Conservation (phyloP, 768 basidiomycete genomes). For the Coprinopsis marcescibilis region DNA sequence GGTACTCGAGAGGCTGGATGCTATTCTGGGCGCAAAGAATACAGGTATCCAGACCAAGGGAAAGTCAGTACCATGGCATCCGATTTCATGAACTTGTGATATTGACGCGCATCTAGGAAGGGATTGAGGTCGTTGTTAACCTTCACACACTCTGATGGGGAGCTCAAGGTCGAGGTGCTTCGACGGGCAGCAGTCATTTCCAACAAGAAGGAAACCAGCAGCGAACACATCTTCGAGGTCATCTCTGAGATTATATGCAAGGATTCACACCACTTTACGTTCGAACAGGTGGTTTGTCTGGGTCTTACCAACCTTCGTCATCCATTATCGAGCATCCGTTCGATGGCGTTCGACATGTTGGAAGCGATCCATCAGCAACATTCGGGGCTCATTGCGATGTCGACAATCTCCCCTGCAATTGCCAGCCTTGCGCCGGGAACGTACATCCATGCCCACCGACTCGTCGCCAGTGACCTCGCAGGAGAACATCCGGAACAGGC, state of each 20-base stretch:
- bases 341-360: slow-evolving; percentile 73
- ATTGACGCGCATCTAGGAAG: slow-evolving; percentile 44
- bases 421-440: slow-evolving; percentile 68
- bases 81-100: slow-evolving; percentile 4
- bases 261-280: slow-evolving; percentile 55
- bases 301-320: slow-evolving; percentile 85
- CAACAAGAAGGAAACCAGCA: slow-evolving; percentile 48
- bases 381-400: slow-evolving; percentile 61
- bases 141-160: slow-evolving; percentile 47
- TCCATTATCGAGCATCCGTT: slow-evolving; percentile 54
- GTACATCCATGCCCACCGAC: slow-evolving; percentile 75
- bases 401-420: slow-evolving; percentile 68
- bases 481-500: slow-evolving; percentile 68
- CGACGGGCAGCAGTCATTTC: slow-evolving; percentile 61
- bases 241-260: slow-evolving; percentile 65
- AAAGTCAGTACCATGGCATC: slow-evolving; percentile 46
- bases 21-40: slow-evolving; percentile 62
- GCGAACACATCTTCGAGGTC: slow-evolving; percentile 70
- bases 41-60: slow-evolving; percentile 45
- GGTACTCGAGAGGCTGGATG: slow-evolving; percentile 60
- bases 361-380: slow-evolving; percentile 66
- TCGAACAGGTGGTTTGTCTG: slow-evolving; percentile 70
- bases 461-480: slow-evolving; percentile 74
- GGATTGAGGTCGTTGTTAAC: slow-evolving; percentile 65
- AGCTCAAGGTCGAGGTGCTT: slow-evolving; percentile 60